Base-by-base conservation (phyloP, 305 asterid genomes). In the Fraxinus albicans region DNA sequence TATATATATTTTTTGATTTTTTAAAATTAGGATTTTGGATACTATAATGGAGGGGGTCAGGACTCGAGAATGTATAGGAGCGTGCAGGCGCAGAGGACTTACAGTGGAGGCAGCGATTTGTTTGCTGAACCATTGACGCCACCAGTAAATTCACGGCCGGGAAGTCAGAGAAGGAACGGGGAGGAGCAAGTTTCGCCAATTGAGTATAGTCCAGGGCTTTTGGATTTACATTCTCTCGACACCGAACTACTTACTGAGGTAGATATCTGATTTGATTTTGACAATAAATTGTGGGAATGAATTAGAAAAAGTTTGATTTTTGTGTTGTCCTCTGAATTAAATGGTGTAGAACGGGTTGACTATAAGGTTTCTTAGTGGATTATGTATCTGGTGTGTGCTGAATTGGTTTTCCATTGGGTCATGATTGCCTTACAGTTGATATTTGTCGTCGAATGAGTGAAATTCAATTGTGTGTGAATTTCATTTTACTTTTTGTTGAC, bases 161-260 rank as follows among this genome's bases (percentile, higher is more conserved):
- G 79, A 9, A 81, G 81, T n/a, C 83, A 89, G 84, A 79, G 88
- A 85, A 89, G 79, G 88, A 91, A 87, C 81, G 97, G 58, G 58
- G 58, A 91, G 3, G 97, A 91, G 80, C 90, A 87, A 38, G 92
- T 85, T 19, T 89, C 93, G 69, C 92, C 93, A 1, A 93, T 90
- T 83, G 98, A 94, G 86, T 88, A 85, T 80, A 95, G 99, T 87
- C 98, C 98, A 6, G 99, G 99, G 81, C 89, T 96, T 29, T 87
- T 96, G 90, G 98, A 96, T 95, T 97, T 96, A 88, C 97, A 95
- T 89, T 93, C 99, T 9, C 90, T 95, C 80, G 98, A 96, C 87
- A 90, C 98, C 34, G 98, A 96, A 89, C 90, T 96, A 74, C 89
- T 96, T 36, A 81, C 99, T 4, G 97, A 93, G 98, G 99, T 95